Percentiles rank a stretch among this genome's conserved stretches.
Conservation (phyloP, 352 stramenopile species). For the Pythium dissimile region DNA sequence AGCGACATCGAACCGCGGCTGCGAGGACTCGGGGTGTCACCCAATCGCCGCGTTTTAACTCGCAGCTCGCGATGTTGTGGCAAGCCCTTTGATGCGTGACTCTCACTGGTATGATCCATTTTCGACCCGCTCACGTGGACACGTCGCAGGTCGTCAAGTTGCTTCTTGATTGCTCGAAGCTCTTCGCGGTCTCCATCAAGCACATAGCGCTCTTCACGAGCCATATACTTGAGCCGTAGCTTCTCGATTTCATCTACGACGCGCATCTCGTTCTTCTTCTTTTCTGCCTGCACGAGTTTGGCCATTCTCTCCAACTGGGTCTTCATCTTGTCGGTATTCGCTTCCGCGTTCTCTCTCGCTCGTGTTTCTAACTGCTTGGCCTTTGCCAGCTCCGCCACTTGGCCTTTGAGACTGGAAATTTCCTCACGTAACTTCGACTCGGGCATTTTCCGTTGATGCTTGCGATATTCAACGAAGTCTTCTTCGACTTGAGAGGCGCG, state of each 20-base stretch:
- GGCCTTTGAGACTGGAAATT: conserved; percentile 52
- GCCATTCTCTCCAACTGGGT: conserved; percentile 58
- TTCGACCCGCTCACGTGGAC: conserved; percentile 25
- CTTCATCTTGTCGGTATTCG: conserved; percentile 37
- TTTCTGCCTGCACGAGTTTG: conserved; percentile 51
- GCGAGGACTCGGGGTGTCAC: neutral
- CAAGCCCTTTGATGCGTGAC: neutral
- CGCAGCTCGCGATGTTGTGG: neutral
- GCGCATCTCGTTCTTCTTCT: conserved; percentile 61
- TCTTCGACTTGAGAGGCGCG: conserved; percentile 51
- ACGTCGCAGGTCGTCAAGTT: conserved; percentile 68
- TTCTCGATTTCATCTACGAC: conserved; percentile 75
- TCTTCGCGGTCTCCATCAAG: conserved; percentile 78
- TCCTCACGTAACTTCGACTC: conserved; percentile 70
- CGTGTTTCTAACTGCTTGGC: conserved; percentile 40
- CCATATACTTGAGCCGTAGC: conserved; percentile 75
- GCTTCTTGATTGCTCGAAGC: conserved; percentile 75
- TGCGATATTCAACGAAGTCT: conserved; percentile 67
- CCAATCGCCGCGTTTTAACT: neutral
- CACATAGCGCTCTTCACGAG: conserved; percentile 75
- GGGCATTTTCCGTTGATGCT: conserved; percentile 70
- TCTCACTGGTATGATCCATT: neutral
- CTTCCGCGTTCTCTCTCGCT: conserved; percentile 36
- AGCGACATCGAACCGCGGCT: neutral
- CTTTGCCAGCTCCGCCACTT: conserved; percentile 59